These are phyloP conservation scores for Senecio squalidus DNA, from an alignment of 140 eudicot genomes.

Conservation along the genomic window DNA sequence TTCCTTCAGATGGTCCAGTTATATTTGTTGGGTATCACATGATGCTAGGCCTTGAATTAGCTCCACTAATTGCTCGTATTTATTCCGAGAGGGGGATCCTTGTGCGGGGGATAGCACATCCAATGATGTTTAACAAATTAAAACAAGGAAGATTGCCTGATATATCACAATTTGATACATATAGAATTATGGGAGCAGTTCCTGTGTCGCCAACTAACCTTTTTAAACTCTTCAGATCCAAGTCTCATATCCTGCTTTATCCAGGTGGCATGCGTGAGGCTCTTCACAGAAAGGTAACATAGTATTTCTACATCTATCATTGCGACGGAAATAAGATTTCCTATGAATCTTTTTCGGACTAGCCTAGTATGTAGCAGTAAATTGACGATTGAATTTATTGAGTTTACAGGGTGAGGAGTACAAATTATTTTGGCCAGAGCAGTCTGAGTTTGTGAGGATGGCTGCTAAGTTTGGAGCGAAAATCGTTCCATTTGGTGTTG, in stretches of 20 bases:
- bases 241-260: conserved; percentile 70
- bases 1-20: conserved; percentile 84
- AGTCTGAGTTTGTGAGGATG: conserved; percentile 89
- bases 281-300: conserved; percentile 82
- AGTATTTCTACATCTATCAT: too few relatives aligned
- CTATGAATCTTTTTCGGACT: too few relatives aligned
- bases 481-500: conserved; percentile 83
- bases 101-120: conserved; percentile 84
- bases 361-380: too few relatives aligned
- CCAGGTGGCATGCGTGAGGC: conserved; percentile 98
- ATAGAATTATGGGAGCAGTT: conserved; percentile 81
- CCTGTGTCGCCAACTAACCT: conserved; percentile 80
- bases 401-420: conserved; percentile 80
- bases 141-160: conserved; percentile 47
- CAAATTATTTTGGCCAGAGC: conserved; percentile 85
- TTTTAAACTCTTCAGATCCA: conserved; percentile 49
- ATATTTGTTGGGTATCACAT: conserved; percentile 80
- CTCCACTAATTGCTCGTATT: conserved; percentile 45
- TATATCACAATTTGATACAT: conserved; percentile 45
- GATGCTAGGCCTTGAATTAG: conserved; percentile 72
- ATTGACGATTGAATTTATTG: not conserved
- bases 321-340: too few relatives aligned
- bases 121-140: conserved; percentile 50
- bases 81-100: conserved; percentile 49
- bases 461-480: conserved; percentile 95